Percentiles rank a stretch among this genome's conserved stretches.
These are phyloP conservation scores for Coemansia asiatica DNA, from an alignment of 192 early-diverging fungal genomes.

Conservation along the genomic window DNA sequence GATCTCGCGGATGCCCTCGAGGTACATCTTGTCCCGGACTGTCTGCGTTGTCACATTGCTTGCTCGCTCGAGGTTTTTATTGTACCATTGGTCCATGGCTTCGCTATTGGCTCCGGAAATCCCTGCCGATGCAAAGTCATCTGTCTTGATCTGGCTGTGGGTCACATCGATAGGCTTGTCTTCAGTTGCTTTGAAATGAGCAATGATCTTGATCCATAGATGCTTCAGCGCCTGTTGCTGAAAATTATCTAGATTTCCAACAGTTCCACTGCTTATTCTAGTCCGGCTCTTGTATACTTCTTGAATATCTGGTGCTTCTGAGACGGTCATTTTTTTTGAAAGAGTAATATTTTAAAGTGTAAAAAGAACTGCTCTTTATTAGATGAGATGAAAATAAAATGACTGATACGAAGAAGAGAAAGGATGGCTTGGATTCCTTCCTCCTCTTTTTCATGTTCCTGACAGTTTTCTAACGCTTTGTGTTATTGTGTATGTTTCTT, in stretches of 20 bases:
- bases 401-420: too few relatives aligned
- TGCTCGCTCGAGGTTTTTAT: conserved; percentile 16
- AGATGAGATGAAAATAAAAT: too few relatives aligned
- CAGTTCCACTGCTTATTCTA: conserved; percentile 15
- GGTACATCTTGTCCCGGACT: conserved; percentile 34
- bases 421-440: too few relatives aligned
- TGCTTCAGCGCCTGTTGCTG: conserved; percentile 37
- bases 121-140: background rate
- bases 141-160: conserved; percentile 12
- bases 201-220: conserved; percentile 34
- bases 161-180: conserved; percentile 35
- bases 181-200: conserved; percentile 22
- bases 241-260: conserved; percentile 21
- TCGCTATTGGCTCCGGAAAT: conserved; percentile 3
- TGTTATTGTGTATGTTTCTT: too few relatives aligned
- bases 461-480: too few relatives aligned
- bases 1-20: conserved; percentile 24
- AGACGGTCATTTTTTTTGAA: conserved; percentile 20
- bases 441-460: too few relatives aligned
- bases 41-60: conserved; percentile 23
- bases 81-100: conserved; percentile 34
- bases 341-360: too few relatives aligned
- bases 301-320: conserved; percentile 11
- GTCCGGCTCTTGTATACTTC: conserved; percentile 28
- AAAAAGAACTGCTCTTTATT: too few relatives aligned